Conservation (phyloP, 2,329 filamentous ascomycete genomes). For the Microthyrium microscopicum region DNA sequence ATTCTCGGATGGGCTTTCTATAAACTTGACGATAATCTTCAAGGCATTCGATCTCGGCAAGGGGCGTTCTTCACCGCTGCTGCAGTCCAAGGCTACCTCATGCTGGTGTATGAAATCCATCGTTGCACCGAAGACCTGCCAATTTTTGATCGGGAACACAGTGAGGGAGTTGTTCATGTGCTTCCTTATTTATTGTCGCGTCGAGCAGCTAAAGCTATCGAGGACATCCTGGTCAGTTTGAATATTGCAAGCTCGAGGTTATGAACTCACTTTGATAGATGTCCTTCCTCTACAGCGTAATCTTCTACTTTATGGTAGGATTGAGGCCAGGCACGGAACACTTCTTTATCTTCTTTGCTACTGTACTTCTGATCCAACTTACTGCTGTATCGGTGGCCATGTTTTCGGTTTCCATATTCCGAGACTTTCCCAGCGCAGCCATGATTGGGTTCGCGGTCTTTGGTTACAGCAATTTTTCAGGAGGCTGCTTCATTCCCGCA, state of each 20-base stretch:
- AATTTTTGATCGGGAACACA: conserved; percentile 58
- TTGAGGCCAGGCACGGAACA: conserved; percentile 46
- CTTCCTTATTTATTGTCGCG: conserved; percentile 54
- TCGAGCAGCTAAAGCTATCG: conserved; percentile 45
- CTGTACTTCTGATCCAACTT: conserved; percentile 53
- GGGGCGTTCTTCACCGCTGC: conserved; percentile 57
- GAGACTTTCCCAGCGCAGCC: conserved; percentile 54
- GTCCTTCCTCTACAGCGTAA: conserved; percentile 45
- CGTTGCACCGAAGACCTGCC: conserved; percentile 58
- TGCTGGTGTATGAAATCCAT: conserved; percentile 61
- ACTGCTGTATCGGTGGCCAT: conserved; percentile 57
- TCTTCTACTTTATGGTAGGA: conserved; percentile 66
- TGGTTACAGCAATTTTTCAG: conserved; percentile 57
- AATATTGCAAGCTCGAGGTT: no score
- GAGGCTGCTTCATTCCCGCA: conserved; percentile 60
- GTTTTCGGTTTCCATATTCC: conserved; percentile 45
- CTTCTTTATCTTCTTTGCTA: conserved; percentile 60
- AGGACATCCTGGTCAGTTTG: conserved; percentile 58
- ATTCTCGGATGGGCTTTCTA: conserved; percentile 61
- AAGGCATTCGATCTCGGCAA: conserved; percentile 57
- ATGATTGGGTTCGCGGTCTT: conserved; percentile 56
- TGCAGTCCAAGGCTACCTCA: conserved; percentile 59
- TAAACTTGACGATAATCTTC: conserved; percentile 44
- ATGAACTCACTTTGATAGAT: no score
- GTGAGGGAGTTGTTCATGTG: conserved; percentile 55